Conservation (phyloP, 2,329 filamentous ascomycete species). For the Epichloe coenophiala region DNA sequence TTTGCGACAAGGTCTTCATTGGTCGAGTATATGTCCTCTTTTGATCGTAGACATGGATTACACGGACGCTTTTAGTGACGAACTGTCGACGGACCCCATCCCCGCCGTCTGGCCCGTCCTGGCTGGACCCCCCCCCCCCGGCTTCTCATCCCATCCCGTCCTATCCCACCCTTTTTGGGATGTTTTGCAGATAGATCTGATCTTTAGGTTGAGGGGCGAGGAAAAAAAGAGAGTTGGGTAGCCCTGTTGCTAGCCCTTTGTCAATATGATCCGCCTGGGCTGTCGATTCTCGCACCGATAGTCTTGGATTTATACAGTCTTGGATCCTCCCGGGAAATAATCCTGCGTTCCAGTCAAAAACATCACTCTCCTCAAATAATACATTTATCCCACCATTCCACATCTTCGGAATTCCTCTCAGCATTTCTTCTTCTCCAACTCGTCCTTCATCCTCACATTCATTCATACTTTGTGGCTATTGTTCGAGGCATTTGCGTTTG, state of each 20-base stretch:
- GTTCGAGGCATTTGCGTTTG: constrained; percentile 15
- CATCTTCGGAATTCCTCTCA: constrained; percentile 29
- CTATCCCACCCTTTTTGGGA: constrained; percentile 5
- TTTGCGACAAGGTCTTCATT: constrained; percentile 15
- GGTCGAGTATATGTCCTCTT: constrained; percentile 10
- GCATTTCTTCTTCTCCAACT: constrained; percentile 27
- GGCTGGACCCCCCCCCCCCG: constrained; percentile 1
- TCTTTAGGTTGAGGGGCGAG: constrained; percentile 17
- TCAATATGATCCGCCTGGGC: constrained; percentile 18
- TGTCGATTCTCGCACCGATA: constrained; percentile 17
- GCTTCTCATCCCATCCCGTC: constrained; percentile 4
- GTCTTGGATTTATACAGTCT: constrained; percentile 26
- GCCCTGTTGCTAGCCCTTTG: constrained; percentile 18
- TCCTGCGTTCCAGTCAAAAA: constrained; percentile 25
- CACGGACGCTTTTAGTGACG: constrained; percentile 11
- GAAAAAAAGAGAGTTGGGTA: constrained; percentile 8
- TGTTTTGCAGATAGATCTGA: constrained; percentile 21
- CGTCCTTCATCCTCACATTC: constrained; percentile 14
- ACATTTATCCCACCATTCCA: constrained; percentile 31
- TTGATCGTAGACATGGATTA: constrained; percentile 12
- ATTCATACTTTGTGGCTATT: constrained; percentile 16
- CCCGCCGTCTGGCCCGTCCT: background rate
- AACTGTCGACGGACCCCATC: constrained; percentile 5
- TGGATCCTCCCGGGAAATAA: constrained; percentile 16
- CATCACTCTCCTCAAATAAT: constrained; percentile 21